Evolutionary conservation across 148 eudicot species (phyloP), one percentile per base, ranked within the genome.

Genomic region (Persicaria tinctoria): DNA sequence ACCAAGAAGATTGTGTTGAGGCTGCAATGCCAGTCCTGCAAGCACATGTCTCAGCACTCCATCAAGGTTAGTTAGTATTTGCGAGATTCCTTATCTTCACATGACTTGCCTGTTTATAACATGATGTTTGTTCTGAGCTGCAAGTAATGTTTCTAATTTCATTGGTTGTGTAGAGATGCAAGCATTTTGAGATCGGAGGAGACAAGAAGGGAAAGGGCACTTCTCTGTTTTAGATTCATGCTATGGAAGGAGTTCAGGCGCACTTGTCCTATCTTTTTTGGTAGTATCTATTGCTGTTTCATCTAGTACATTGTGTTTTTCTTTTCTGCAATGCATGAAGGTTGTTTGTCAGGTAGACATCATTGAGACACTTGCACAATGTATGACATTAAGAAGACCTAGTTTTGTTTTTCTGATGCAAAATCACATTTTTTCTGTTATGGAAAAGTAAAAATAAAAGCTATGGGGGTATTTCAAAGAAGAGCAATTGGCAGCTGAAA

Each of bases 171-270:
- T 78, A 82, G 85, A 82, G 82, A 75, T 83, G 80, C 85, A 83
- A 83, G 80, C 85, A 83, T 77, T 83, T 83, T 74, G 85, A 83
- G 85, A 83, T 83, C 72, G 85, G 85, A 74, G 80, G 82, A 74
- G 82, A 82, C 55, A 84, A 82, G 74, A 82, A 79, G 64, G 86
- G 84, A 12, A 84, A 84, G 73, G 84, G 84, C 55, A 84, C 86
- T 5, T 81, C 82, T 6, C 77, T 77, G 32, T 81, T 81, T 47
- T 81, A 78, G 73, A 20, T 57, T 18, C 20, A 18, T 57, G 20
- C 64, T 3, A 57, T 57, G 64, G 64, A 32, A 57, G 68, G 64
- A 18, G 64, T 20, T 17, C 64, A 18, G 18, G 64, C 18, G 60
- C 60, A 0, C 60, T 56, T 56, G 20, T 20, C n/a, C 38, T 57